Evolutionary conservation across 2,329 filamentous ascomycete species (phyloP), one percentile per base, ranked within the genome.

Genomic region (Fusarium sp.): DNA sequence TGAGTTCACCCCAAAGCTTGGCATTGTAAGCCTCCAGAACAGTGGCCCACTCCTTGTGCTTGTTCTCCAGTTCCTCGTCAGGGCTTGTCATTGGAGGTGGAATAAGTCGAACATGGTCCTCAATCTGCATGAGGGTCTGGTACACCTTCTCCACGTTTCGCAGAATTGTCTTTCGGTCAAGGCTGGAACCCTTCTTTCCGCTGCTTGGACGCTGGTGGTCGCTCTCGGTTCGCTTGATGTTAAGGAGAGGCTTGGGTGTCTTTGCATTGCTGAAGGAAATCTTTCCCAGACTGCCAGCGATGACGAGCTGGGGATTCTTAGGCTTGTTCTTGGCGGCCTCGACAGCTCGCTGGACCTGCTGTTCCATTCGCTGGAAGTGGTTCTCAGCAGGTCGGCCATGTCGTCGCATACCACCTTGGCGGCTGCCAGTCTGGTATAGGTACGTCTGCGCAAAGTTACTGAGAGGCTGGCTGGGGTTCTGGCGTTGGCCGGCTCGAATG

Each of bases 231-330:
- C 95, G 93, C 87, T 98, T 98, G 85, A 99, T 95, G 82, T 97
- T 99, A 59, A 99, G 91, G 66, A 98, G 87, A 18, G 96, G 95
- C 83, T 97, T 96, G 0, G 96, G 96, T 0, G 96, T 98, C 87
- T 98, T 99, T 57, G 96, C 94, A 79, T 99, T 99, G 87, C 96
- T 98, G 85, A 98, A 99, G 0, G 96, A 97, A 67, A 99, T 99
- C 86, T 98, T 99, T 75, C 96, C 96, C 59, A 99, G 85, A 79
- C 95, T 98, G 29, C 96, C 96, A 80, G 98, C 96, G 68, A 99
- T 96, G 22, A 98, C 95, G 10, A 99, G 88, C 82, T 98, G 95
- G 79, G 97, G 97, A 80, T 97, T 98, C 87, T 99, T 99, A 14
- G 96, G 96, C 83, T 97, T 96, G 69, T 95, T 94, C 86, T 98